Percentiles rank a stretch among this genome's conserved stretches.
These are phyloP conservation scores for Botrytis galanthina DNA, from an alignment of 2,329 filamentous ascomycete genomes.

Conservation along the genomic window DNA sequence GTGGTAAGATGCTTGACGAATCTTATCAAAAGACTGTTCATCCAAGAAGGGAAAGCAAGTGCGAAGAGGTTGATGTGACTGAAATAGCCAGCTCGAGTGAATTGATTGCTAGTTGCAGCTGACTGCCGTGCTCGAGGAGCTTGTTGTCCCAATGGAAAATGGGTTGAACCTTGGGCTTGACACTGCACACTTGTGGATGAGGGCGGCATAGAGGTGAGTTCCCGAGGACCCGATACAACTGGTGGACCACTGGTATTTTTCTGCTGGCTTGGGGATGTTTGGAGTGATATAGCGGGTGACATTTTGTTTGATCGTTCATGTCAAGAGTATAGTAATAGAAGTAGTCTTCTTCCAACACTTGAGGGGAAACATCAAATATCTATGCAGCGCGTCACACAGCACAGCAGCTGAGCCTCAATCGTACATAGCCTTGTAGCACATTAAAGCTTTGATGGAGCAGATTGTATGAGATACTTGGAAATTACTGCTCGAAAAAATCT, in stretches of 20 bases:
- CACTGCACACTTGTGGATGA: not conserved
- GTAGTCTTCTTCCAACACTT: not conserved
- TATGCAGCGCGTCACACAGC: not conserved
- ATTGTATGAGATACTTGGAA: not conserved
- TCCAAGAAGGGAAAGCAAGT: not conserved
- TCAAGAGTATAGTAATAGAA: not conserved
- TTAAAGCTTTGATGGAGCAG: not conserved
- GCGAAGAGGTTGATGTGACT: no score
- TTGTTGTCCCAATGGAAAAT: not conserved
- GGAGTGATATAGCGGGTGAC: not conserved
- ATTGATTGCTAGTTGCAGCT: not conserved
- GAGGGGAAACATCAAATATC: not conserved
- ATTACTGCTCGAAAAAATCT: not conserved
- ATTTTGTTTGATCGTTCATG: not conserved
- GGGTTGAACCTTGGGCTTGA: not conserved
- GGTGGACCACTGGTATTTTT: not conserved
- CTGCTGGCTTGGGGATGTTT: not conserved
- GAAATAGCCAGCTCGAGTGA: not conserved
- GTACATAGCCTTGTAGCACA: not conserved
- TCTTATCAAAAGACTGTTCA: not conserved
- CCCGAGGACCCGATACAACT: not conserved
- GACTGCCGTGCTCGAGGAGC: not conserved
- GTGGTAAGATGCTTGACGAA: not conserved
- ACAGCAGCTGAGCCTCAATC: not conserved
- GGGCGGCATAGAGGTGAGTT: not conserved